These are phyloP conservation scores for Astragalus membranaceus DNA, from an alignment of 306 rosid genomes.

Conservation along the genomic window DNA sequence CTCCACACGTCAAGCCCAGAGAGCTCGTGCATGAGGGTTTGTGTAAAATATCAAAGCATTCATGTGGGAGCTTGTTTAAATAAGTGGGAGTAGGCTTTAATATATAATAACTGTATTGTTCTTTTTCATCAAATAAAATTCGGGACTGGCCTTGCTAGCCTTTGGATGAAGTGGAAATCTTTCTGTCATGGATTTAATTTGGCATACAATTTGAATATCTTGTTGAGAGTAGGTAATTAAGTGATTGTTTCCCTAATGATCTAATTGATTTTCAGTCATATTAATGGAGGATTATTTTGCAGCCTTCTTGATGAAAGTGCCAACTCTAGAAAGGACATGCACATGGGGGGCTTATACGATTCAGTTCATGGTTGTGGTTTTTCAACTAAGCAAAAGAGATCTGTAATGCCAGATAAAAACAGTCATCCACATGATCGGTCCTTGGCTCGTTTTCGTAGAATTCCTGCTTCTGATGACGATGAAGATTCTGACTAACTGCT, in stretches of 20 bases:
- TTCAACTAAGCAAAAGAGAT: slow-evolving; percentile 54
- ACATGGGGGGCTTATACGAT: slow-evolving; percentile 65
- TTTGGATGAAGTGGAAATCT: neutral
- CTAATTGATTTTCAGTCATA: neutral
- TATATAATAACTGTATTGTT: neutral
- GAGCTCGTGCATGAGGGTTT: neutral
- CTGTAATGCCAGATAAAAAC: slow-evolving; percentile 36
- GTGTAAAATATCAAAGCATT: neutral
- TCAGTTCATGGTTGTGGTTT: slow-evolving; percentile 72
- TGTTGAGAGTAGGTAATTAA: neutral
- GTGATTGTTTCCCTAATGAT: neutral
- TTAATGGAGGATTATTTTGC: slow-evolving; percentile 24
- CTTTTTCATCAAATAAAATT: neutral
- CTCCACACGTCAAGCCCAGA: neutral
- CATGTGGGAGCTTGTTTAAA: neutral
- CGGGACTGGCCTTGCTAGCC: neutral
- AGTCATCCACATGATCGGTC: slow-evolving; percentile 34
- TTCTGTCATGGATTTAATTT: neutral
- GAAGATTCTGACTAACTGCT: slow-evolving; percentile 41
- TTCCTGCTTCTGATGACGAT: slow-evolving; percentile 52
- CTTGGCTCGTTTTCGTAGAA: slow-evolving; percentile 60
- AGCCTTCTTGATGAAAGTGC: slow-evolving; percentile 47
- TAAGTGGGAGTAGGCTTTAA: neutral
- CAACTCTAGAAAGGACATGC: slow-evolving; percentile 49
- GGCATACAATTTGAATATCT: neutral